Base-by-base conservation (phyloP, 2,329 filamentous ascomycete genomes). In the Aspergillus ochraceoroseus region DNA sequence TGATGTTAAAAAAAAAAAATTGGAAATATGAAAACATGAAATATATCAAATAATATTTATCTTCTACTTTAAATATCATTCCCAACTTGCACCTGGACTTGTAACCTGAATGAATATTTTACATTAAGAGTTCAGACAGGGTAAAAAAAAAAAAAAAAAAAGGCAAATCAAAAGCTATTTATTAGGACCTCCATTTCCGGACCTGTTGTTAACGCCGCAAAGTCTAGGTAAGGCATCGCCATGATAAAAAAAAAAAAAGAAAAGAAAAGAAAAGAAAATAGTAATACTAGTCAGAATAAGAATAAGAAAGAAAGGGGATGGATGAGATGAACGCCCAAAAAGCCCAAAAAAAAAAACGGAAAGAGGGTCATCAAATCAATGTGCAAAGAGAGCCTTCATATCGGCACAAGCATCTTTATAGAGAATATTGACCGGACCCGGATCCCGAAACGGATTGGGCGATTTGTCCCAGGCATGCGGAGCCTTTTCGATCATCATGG, bases 381-480 rank as follows among this genome's bases (percentile, higher is more conserved):
- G 51, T n/a, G 54, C 51, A 41, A 70, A 71, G 22, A 70, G 63
- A 9, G 54, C 53, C 43, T 64, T 64, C 57, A 72, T 63, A 37
- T 68, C 65, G 5, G 61, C 60, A 41, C 68, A 70, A 2, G 70
- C 67, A 37, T 68, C 59, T 20, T 54, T 53, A 44, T 72, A 72
- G 6, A 70, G 50, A 4, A 65, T 48, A 45, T 71, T 58, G 12
- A 71, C 66, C 15, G 55, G 55, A 13, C 48, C 52, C 45, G 71
- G 68, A 34, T 71, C 65, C 5, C 68, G 58, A 47, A 70, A 71
- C 2, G 70, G 70, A 48, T 72, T 71, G 22, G 67, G 59, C 5
- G 61, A 65, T 50, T 72, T 72, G 47, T 73, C 70, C 67, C 68
- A 73, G 7, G 56, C 70, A 53, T 73, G 70, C n/a, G 53, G 53